Base-by-base conservation (phyloP, 495 filamentous ascomycete genomes). In the Geopyxis carbonaria region DNA sequence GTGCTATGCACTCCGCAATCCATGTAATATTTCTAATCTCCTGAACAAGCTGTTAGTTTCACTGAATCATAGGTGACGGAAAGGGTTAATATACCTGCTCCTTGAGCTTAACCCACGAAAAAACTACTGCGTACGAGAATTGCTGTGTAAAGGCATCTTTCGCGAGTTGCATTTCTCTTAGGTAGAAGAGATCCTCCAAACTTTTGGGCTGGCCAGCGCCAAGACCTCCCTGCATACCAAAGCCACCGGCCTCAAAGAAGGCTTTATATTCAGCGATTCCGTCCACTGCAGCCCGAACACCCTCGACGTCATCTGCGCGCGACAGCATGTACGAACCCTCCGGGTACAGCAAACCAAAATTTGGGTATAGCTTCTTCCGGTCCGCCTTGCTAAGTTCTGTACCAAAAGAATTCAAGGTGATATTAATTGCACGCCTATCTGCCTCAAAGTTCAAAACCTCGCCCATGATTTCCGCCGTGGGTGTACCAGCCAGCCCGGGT, bases 11-110 rank as follows among this genome's bases (percentile, higher is more conserved):
- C 61, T 99, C 89, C 6, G 91, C 76, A 55, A 99, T 99, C 89
- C 89, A 99, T 32, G 87, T 95, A 53, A 99, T 89, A 55, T 99
- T 99, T 27, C 89, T 80, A 57, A 95, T 92, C 78, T 99, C 89
- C 89, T 93, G 43, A 14, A 18, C 16, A 7, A 34, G 31, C 31
- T 3, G 5, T 8, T 22, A 5, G 18, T 15, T 23, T 5, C 20
- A 39, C 20, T 15, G n/a, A n/a, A n/a, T n/a, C n/a, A n/a, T n/a
- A n/a, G n/a, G n/a, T n/a, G n/a, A n/a, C 32, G 6, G 3, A 13
- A 15, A 19, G 38, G 38, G 27, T 48, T 31, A 24, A 55, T 75
- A 60, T 64, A 94, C 87, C 75, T 97, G 89, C 59, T 99, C 89
- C 59, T 83, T 75, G 50, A 99, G 60, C 65, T 93, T 94, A 35